Evolutionary conservation across 1,284 basidiomycete species (phyloP).

Genomic region (Sporisorium reilianum): DNA sequence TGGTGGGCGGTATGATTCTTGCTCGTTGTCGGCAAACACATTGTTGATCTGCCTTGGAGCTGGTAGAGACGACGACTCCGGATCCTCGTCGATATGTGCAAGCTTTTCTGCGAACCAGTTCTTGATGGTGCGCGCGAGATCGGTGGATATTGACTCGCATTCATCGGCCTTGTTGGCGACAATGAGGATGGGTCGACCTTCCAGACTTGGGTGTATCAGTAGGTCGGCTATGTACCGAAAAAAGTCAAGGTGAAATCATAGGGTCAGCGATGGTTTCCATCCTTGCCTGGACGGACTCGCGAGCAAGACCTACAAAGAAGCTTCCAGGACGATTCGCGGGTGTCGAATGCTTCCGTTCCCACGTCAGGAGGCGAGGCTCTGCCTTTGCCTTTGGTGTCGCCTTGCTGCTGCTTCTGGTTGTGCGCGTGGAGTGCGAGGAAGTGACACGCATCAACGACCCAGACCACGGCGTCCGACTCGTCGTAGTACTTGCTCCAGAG

Average conservation of each 20-base stretch:
- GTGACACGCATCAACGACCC: slow-evolving; percentile 51
- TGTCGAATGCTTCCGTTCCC: slow-evolving; percentile 15
- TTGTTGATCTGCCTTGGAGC: slow-evolving; percentile 2
- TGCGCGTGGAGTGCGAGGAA: slow-evolving; percentile 23
- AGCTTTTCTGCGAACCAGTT: slow-evolving; percentile 38
- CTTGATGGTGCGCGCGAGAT: slow-evolving; percentile 23
- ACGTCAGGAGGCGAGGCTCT: slow-evolving; percentile 15
- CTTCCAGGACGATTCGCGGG: slow-evolving; percentile 32
- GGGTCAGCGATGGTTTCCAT: not conserved
- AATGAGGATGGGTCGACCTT: slow-evolving; percentile 35
- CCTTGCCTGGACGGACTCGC: not conserved
- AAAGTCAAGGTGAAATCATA: not conserved
- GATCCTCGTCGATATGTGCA: slow-evolving; percentile 22
- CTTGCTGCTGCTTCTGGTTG: slow-evolving; percentile 3
- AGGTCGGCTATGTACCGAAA: slow-evolving; percentile 16
- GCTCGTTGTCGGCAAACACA: slow-evolving; percentile 39
- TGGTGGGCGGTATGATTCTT: slow-evolving; percentile 12
- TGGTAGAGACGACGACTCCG: not conserved
- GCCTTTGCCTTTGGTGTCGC: slow-evolving; percentile 25
- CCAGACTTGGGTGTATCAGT: slow-evolving; percentile 40
- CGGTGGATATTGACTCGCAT: slow-evolving; percentile 25
- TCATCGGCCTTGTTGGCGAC: slow-evolving; percentile 40
- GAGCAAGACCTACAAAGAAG: slow-evolving; percentile 22
- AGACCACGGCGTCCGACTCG: slow-evolving; percentile 53
- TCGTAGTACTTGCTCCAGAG: slow-evolving; percentile 58